Evolutionary conservation across 192 early-diverging fungal species (phyloP).

Genomic region (Entrophospora sp.): DNA sequence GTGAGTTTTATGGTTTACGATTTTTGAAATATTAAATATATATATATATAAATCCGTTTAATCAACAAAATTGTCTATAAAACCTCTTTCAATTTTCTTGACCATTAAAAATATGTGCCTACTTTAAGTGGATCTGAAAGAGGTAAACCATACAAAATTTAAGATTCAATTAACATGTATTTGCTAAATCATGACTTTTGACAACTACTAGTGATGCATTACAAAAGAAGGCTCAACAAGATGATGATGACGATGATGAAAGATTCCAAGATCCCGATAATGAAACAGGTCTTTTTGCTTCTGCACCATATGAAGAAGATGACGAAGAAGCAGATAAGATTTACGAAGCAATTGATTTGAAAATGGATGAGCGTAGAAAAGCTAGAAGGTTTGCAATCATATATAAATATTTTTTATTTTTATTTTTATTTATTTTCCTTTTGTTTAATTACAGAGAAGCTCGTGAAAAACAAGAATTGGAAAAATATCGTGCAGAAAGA

Average conservation of each 20-base stretch:
- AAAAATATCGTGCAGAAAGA: conserved; percentile 53
- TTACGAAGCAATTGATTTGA: conserved; percentile 78
- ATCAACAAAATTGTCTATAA: too few species aligned
- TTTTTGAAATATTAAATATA: too few species aligned
- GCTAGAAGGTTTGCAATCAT: conserved; percentile 34
- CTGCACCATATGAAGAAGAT: conserved; percentile 84
- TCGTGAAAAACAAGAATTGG: conserved; percentile 61
- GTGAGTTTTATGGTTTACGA: too few species aligned
- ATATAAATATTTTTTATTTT: background rate
- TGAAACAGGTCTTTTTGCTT: conserved; percentile 83
- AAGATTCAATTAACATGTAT: too few species aligned
- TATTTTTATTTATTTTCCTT: background rate
- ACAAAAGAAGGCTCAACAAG: conserved; percentile 40
- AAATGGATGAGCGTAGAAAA: conserved; percentile 82
- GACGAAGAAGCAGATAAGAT: conserved; percentile 97
- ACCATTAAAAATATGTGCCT: too few species aligned
- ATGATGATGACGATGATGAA: conserved; percentile 64
- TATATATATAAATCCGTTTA: too few species aligned
- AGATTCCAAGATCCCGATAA: conserved; percentile 88
- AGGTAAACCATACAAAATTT: too few species aligned
- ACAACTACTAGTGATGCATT: conserved; percentile 25
- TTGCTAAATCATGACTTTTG: too few species aligned
- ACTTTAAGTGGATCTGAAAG: too few species aligned
- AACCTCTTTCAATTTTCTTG: too few species aligned
- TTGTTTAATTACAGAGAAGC: conserved; percentile 45